Base-by-base conservation (phyloP, 148 eudicot species). In the Fagopyrum tataricum region DNA sequence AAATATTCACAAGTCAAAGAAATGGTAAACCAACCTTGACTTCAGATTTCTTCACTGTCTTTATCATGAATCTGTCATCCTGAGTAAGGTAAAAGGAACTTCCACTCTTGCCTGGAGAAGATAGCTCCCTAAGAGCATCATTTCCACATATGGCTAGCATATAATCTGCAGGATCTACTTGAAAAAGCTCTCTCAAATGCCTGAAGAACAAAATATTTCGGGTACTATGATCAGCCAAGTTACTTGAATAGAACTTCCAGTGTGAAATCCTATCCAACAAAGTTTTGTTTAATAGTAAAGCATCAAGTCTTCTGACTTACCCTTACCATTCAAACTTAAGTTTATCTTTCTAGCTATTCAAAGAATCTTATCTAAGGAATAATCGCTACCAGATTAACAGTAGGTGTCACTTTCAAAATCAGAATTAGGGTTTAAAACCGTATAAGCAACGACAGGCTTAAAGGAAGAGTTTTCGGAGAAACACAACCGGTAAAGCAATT, bases 21-120 rank as follows among this genome's bases (percentile, higher is more conserved):
- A 21, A 37, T 11, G 67, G 75, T 78, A 75, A 87, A 81, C 97
- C 68, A 82, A 95, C 99, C 97, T 92, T 95, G 89, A 89, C 96
- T 87, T 95, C 99, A 4, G 92, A 90, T 86, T 95, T 95, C 88
- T 82, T 95, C 76, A 95, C 97, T 48, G 97, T 92, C 79, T 95
- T 95, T 21, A 95, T 95, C 97, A 95, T 92, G 74, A 90, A 95
- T 74, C 97, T 79, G 78, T 95, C 99, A 69, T 95, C 99, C 78
- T 92, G 97, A 7, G 96, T 92, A 26, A 95, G 82, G 80, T 95
- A 95, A 80, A 95, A 92, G 80, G 80, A 87, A 80, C 99, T 92
- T 58, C 99, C 99, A 79, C 99, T 95, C 82, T 95, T 95, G 43
- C 99, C 99, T 0, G 96, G 99, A 37, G 99, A 92, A 18, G 97